Conservation (phyloP, 2,329 filamentous ascomycete genomes). For the Meredithiella fracta region DNA sequence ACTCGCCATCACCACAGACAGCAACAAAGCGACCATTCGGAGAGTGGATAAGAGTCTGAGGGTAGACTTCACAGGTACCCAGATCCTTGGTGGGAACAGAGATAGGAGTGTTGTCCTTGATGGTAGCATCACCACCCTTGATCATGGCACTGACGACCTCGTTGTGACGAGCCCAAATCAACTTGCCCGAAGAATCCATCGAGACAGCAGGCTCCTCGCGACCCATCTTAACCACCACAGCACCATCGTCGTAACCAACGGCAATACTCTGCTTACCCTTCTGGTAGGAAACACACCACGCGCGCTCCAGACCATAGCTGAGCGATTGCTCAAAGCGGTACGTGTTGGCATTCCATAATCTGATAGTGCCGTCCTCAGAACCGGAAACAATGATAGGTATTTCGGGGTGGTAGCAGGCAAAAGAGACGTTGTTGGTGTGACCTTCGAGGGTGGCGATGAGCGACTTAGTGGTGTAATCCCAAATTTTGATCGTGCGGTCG, state of each 20-base stretch:
- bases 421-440: slow-evolving; percentile 95
- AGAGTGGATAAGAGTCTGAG: slow-evolving; percentile 87
- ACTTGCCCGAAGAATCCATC: slow-evolving; percentile 90
- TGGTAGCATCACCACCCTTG: slow-evolving; percentile 63
- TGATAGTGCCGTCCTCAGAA: slow-evolving; percentile 91
- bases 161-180: slow-evolving; percentile 90
- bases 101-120: slow-evolving; percentile 83
- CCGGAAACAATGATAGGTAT: slow-evolving; percentile 94
- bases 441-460: slow-evolving; percentile 92
- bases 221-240: slow-evolving; percentile 94
- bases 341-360: slow-evolving; percentile 97
- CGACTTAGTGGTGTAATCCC: slow-evolving; percentile 98
- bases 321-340: slow-evolving; percentile 91
- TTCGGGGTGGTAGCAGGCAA: slow-evolving; percentile 94
- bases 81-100: slow-evolving; percentile 83
- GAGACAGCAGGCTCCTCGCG: slow-evolving; percentile 93
- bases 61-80: slow-evolving; percentile 91
- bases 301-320: slow-evolving; percentile 87
- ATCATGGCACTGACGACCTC: slow-evolving; percentile 92
- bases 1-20: slow-evolving; percentile 85
- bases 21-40: slow-evolving; percentile 77
- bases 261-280: slow-evolving; percentile 87
- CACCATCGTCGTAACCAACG: slow-evolving; percentile 93
- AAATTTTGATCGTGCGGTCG: slow-evolving; percentile 91
- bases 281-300: slow-evolving; percentile 95